phyloP scores from a whole-genome alignment of 768 basidiomycete species.

The Suillus clintonianus region DNA sequence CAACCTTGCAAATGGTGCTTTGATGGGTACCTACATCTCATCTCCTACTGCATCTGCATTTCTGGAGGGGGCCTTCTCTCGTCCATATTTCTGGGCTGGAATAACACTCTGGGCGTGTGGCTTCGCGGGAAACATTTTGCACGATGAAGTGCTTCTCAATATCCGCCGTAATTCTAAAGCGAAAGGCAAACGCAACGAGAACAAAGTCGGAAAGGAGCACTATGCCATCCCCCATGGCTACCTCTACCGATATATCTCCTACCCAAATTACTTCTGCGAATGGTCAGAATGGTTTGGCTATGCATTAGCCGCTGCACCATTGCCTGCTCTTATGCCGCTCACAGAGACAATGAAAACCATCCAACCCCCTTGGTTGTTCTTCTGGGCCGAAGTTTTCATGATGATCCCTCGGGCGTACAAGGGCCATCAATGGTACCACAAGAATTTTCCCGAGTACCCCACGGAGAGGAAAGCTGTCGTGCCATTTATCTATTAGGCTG shows the following conservation, averaged over 20 bases:
- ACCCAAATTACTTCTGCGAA: slow-evolving; percentile 93
- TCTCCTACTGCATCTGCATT: slow-evolving; percentile 52
- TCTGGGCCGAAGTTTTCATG: slow-evolving; percentile 65
- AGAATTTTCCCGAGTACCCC: slow-evolving; percentile 82
- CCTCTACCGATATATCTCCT: slow-evolving; percentile 78
- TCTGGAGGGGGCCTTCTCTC: slow-evolving; percentile 34
- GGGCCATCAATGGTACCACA: slow-evolving; percentile 85
- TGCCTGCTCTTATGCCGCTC: slow-evolving; percentile 34
- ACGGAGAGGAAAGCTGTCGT: slow-evolving; percentile 73
- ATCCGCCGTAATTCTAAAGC: slow-evolving; percentile 67
- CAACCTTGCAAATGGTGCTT: slow-evolving; percentile 68
- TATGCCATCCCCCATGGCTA: slow-evolving; percentile 82
- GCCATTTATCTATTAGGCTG: slow-evolving; percentile 66
- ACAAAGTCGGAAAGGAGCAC: slow-evolving; percentile 43
- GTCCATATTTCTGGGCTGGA: slow-evolving; percentile 61
- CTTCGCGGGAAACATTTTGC: slow-evolving; percentile 76
- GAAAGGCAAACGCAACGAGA: slow-evolving; percentile 31
- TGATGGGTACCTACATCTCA: slow-evolving; percentile 66
- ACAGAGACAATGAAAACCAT: slow-evolving; percentile 45
- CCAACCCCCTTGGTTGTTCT: slow-evolving; percentile 81
- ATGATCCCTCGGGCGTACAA: slow-evolving; percentile 85
- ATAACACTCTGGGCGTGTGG: slow-evolving; percentile 70
- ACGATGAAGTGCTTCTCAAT: slow-evolving; percentile 88
- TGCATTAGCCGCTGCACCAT: slow-evolving; percentile 69
- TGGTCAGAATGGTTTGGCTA: slow-evolving; percentile 95